phyloP scores from a whole-genome alignment of 768 basidiomycete genomes.

The Tricholoma furcatifolium region DNA sequence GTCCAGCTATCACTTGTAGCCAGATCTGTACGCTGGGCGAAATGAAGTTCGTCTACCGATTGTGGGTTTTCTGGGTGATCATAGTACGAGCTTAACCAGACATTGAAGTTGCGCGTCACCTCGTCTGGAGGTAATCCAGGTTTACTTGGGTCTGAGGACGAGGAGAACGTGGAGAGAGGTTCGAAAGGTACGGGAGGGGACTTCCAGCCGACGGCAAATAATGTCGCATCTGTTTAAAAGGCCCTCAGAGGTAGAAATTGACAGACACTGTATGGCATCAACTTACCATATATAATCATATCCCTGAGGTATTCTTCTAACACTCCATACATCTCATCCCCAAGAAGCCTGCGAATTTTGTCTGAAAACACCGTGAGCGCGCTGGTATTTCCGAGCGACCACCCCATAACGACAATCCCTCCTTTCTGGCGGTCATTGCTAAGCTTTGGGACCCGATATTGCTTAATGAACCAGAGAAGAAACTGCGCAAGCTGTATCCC shows the following conservation, averaged over 20 bases:
- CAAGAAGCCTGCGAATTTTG: constrained; percentile 15
- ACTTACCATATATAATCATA: constrained; percentile 32
- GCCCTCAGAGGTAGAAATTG: neutral
- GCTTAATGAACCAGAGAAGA: constrained; percentile 24
- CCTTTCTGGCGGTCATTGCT: constrained; percentile 25
- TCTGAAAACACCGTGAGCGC: constrained; percentile 27
- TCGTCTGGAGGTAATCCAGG: constrained; percentile 14
- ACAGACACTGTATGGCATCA: neutral
- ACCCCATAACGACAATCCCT: constrained; percentile 36
- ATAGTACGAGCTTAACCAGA: constrained; percentile 31
- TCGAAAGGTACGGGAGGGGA: constrained; percentile 17
- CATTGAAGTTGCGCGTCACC: constrained; percentile 19
- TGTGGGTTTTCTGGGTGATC: constrained; percentile 20
- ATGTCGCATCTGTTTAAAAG: constrained; percentile 29
- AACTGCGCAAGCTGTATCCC: constrained; percentile 26
- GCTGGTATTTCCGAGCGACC: constrained; percentile 34
- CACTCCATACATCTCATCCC: constrained; percentile 16
- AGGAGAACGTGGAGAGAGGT: neutral
- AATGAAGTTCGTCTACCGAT: constrained; percentile 20
- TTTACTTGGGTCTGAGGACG: neutral
- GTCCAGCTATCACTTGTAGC: constrained; percentile 20
- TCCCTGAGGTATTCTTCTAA: constrained; percentile 29
- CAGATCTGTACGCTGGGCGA: constrained; percentile 15
- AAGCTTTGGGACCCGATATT: constrained; percentile 23
- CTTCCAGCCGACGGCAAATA: constrained; percentile 26